Percentiles rank a stretch among this genome's conserved stretches.
Conservation (phyloP, 1,284 basidiomycete species). For the Meripilus lineatus region DNA sequence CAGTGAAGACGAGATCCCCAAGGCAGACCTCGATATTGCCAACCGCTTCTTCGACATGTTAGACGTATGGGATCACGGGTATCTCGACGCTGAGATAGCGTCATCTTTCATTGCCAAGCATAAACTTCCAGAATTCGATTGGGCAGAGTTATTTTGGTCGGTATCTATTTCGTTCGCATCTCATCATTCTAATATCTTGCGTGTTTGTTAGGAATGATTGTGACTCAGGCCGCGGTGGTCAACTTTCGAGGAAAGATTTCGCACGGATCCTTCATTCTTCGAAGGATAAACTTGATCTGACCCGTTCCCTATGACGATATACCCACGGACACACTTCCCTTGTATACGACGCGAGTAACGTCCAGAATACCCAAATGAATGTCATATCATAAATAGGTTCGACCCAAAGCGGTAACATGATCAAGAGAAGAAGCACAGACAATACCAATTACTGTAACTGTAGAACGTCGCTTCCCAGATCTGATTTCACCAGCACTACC, state of each 20-base stretch:
- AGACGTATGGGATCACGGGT: slow-evolving; percentile 73
- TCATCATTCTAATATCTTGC: slow-evolving; percentile 11
- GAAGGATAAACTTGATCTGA: slow-evolving; percentile 79
- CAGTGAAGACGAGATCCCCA: slow-evolving; percentile 65
- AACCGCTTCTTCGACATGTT: slow-evolving; percentile 85
- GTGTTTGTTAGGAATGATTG: slow-evolving; percentile 75
- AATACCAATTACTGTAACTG: too few relatives aligned
- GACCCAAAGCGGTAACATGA: too few relatives aligned
- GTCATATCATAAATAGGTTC: too few relatives aligned
- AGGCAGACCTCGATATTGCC: slow-evolving; percentile 74
- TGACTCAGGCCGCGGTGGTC: slow-evolving; percentile 86
- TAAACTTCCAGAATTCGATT: slow-evolving; percentile 75
- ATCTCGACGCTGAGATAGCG: slow-evolving; percentile 88
- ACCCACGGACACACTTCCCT: slow-evolving; percentile 15
- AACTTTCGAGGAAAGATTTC: slow-evolving; percentile 88
- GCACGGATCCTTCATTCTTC: slow-evolving; percentile 96
- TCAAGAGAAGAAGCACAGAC: too few relatives aligned
- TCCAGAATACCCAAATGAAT: too few relatives aligned
- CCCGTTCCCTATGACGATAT: slow-evolving; percentile 35
- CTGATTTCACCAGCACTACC: too few relatives aligned
- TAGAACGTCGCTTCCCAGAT: too few relatives aligned
- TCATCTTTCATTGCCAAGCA: slow-evolving; percentile 96
- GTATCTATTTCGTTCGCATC: too few relatives aligned
- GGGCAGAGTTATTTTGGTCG: slow-evolving; percentile 90
- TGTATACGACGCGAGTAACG: too few relatives aligned